Percentiles rank a stretch among this genome's conserved stretches.
Evolutionary conservation across 306 rosid genomes (phyloP).

Genomic region (Lupinus albus): DNA sequence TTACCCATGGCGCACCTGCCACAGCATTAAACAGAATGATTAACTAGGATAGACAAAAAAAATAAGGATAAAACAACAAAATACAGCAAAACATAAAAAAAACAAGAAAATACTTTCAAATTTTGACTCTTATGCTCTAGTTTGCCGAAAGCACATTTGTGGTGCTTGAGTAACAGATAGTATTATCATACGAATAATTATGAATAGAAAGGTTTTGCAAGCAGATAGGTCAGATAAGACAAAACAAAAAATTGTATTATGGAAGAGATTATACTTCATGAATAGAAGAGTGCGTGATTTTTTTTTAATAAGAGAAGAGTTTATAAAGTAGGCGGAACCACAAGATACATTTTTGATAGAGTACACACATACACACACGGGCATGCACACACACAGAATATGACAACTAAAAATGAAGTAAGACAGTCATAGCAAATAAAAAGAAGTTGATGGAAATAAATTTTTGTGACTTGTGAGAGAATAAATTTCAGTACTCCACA

Average conservation of each 20-base stretch:
- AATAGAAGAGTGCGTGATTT: neutral
- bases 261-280: constrained; percentile 8
- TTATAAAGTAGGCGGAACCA: neutral
- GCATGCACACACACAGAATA: neutral
- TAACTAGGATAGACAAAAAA: constrained; percentile 27
- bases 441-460: neutral
- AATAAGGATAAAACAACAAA: constrained; percentile 16
- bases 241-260: neutral
- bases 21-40: constrained; percentile 36
- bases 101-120: neutral
- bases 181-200: neutral
- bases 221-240: constrained; percentile 18
- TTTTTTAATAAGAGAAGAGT: neutral
- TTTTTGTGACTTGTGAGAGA: constrained; percentile 3
- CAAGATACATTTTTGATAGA: neutral
- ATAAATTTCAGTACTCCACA: neutral
- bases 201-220: constrained; percentile 6
- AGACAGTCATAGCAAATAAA: neutral
- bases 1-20: constrained; percentile 62
- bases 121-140: neutral
- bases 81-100: constrained; percentile 22
- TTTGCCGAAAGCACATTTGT: neutral
- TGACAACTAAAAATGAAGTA: neutral
- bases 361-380: neutral
- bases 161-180: neutral